Conservation (phyloP, 768 basidiomycete species). For the Leccinum incarnatum region DNA sequence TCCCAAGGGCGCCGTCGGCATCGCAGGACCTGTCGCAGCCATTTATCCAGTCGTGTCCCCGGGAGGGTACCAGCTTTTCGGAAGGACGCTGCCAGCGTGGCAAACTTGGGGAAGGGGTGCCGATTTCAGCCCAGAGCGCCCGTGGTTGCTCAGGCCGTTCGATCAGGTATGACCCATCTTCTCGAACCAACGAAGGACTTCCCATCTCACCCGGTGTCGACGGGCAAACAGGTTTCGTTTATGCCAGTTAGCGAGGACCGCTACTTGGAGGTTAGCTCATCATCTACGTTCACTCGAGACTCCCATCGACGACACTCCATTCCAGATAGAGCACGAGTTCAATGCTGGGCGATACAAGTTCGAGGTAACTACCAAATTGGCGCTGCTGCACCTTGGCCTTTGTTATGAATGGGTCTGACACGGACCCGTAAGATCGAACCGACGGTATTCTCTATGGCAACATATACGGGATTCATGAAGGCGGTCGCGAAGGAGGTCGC, state of each 20-base stretch:
- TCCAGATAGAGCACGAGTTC: slow-evolving; percentile 48
- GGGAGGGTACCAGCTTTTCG: slow-evolving; percentile 65
- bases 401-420: slow-evolving; percentile 5
- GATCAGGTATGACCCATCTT: slow-evolving; percentile 44
- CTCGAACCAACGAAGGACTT: background rate
- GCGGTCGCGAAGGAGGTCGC: slow-evolving; percentile 41
- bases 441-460: slow-evolving; percentile 50
- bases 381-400: background rate
- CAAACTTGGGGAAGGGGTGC: slow-evolving; percentile 56
- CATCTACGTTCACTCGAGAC: background rate
- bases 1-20: slow-evolving; percentile 61
- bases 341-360: slow-evolving; percentile 53
- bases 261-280: slow-evolving; percentile 43
- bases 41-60: slow-evolving; percentile 65
- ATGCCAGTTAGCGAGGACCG: slow-evolving; percentile 44
- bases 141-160: slow-evolving; percentile 62
- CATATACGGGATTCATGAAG: slow-evolving; percentile 43
- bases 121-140: slow-evolving; percentile 44
- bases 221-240: slow-evolving; percentile 44
- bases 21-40: slow-evolving; percentile 63
- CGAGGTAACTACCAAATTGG: slow-evolving; percentile 33
- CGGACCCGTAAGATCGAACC: slow-evolving; percentile 41
- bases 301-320: background rate
- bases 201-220: background rate
- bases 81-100: slow-evolving; percentile 64